Evolutionary conservation across 1,284 basidiomycete genomes (phyloP).

Genomic region (Ustilago esculenta): DNA sequence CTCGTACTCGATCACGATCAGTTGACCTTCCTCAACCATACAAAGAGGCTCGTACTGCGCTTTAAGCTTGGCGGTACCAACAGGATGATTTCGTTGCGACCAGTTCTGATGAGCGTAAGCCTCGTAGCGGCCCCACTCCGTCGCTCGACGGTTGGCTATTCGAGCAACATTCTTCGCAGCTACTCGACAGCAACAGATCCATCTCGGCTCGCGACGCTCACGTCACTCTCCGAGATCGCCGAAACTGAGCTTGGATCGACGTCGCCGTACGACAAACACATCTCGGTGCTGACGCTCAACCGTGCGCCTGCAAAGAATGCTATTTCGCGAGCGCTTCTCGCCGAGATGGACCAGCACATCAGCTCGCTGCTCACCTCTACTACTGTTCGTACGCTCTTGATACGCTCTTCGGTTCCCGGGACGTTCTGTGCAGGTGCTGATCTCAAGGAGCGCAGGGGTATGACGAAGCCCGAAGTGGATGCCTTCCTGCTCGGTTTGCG

Average conservation of each 20-base stretch:
- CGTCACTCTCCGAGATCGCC: conserved; percentile 21
- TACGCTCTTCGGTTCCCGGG: conserved; percentile 41
- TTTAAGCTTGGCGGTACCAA: no score
- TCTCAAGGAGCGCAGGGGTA: conserved; percentile 82
- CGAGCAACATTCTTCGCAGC: conserved; percentile 12
- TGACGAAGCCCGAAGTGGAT: conserved; percentile 73
- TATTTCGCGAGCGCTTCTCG: conserved; percentile 79
- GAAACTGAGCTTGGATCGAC: conserved; percentile 18
- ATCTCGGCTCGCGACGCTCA: conserved; percentile 27
- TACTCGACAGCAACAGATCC: conserved; percentile 32
- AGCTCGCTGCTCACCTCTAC: conserved; percentile 68
- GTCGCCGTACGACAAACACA: conserved; percentile 47
- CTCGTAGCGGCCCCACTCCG: conserved; percentile 3
- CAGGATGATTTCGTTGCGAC: conserved; percentile 23
- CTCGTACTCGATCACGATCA: no score
- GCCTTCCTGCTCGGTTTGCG: conserved; percentile 83
- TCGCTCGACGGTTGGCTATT: conserved; percentile 1
- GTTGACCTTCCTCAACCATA: no score
- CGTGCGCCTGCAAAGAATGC: conserved; percentile 88
- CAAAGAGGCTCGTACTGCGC: no score
- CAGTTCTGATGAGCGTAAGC: conserved; percentile 4
- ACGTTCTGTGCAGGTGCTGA: conserved; percentile 85
- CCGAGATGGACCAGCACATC: conserved; percentile 75
- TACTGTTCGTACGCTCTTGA: conserved; percentile 39
- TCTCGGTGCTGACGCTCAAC: conserved; percentile 73